Evolutionary conservation across 169 alveolate species (phyloP).

Genomic region (Cryptosporidium viatorum): DNA sequence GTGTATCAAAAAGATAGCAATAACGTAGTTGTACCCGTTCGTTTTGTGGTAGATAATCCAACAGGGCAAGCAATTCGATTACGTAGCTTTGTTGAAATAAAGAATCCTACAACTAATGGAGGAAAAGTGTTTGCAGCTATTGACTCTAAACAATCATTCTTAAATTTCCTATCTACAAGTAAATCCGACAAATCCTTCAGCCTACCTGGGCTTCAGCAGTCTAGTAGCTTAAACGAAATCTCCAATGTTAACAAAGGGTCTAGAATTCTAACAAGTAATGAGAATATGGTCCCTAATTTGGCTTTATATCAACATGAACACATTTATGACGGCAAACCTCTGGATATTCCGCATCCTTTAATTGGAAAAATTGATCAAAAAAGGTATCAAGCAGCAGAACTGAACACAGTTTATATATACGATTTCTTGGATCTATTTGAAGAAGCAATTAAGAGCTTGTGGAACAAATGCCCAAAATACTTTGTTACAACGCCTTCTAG

Average conservation of each 20-base stretch:
- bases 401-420: slow-evolving; percentile 78
- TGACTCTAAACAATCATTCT: slow-evolving; percentile 46
- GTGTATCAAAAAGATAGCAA: slow-evolving; percentile 72
- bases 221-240: background rate
- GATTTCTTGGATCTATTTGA: slow-evolving; percentile 80
- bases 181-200: slow-evolving; percentile 16
- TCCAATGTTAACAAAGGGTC: background rate
- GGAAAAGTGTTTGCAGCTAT: slow-evolving; percentile 77
- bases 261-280: slow-evolving; percentile 1
- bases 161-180: slow-evolving; percentile 19
- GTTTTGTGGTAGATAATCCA: slow-evolving; percentile 77
- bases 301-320: slow-evolving; percentile 56
- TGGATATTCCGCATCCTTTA: slow-evolving; percentile 77
- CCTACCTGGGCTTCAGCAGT: slow-evolving; percentile 9
- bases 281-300: slow-evolving; percentile 5
- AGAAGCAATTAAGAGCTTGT: slow-evolving; percentile 76
- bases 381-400: slow-evolving; percentile 74
- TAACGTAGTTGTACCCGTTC: slow-evolving; percentile 74
- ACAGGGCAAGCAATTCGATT: slow-evolving; percentile 78
- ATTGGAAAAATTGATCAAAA: slow-evolving; percentile 76
- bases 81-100: slow-evolving; percentile 75
- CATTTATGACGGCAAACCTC: slow-evolving; percentile 77
- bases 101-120: slow-evolving; percentile 78
- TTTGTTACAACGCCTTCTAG: slow-evolving; percentile 66
- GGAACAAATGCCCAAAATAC: slow-evolving; percentile 79